Base-by-base conservation (phyloP, 129 eudicot genomes). In the Tagetes patula region DNA sequence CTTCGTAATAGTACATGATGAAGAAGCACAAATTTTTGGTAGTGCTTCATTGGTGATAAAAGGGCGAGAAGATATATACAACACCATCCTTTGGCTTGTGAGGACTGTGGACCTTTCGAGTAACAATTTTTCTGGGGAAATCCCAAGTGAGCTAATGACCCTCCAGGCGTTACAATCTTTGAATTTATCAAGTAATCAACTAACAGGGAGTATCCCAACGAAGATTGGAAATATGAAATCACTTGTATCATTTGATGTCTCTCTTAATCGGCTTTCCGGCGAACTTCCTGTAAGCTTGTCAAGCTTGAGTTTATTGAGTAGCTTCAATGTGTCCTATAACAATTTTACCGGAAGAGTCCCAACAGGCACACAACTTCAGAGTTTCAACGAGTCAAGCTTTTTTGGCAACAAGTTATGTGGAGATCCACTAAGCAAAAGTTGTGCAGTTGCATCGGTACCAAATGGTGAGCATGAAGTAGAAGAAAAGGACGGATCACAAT, bases 181-280 rank as follows among this genome's bases (percentile, higher is more conserved):
- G 52, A 81, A 81, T 47, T 56, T 81, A 76, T 81, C 82, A 8
- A 45, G 71, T 52, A 81, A 81, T 52, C 82, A 81, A 11, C 20
- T 81, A 49, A 81, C 79, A 5, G 82, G 85, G 73, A 65, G 34
- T 30, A 81, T 81, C n/a, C 85, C 82, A 0, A 49, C 54, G 36
- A 71, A 76, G 67, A 81, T 81, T 13, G 85, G 85, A 1, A 37
- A 77, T 39, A n/a, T 82, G 79, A 65, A 62, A 59, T 54, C 65
- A 46, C 72, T 77, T 38, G 85, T 59, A 72, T 53, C 85, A 9
- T 72, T 77, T 14, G 85, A 82, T 55, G 41, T 82, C 3, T 82
- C 82, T 0, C 6, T 46, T 39, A 82, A 82, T 43, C n/a, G 7
- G 43, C 79, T 82, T 46, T 71, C 54, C 4, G 82, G 82, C 0